Base-by-base conservation (phyloP, 352 stramenopile genomes). In the Pythium chondricola region DNA sequence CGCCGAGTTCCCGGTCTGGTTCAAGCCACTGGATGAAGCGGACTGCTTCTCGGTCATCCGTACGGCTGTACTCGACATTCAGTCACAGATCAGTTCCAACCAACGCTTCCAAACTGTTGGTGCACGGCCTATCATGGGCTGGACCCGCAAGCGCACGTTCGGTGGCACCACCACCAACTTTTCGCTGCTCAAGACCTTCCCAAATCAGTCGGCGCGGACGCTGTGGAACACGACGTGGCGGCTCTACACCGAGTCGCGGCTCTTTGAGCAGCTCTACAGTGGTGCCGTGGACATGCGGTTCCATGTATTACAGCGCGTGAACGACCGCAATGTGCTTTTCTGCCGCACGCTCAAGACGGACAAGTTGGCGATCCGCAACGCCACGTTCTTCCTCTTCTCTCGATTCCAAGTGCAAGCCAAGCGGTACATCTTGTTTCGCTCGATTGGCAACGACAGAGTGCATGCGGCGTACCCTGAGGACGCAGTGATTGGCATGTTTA, bases 301-400 rank as follows among this genome's bases (percentile, higher is more conserved):
- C 32, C 44, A 69, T 35, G 50, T 65, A 3, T 32, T 74, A 33
- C 65, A 74, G 50, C 56, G 61, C 39, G 50, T 74, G n/a, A 57
- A 67, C 50, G 58, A 33, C 26, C 44, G 61, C 53, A 57, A 63
- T 33, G 45, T 65, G 33, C 43, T 74, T 16, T 64, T 74, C 35
- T 58, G 52, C 22, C 61, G 65, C 4, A 58, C 55, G 16, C 51
- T 74, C 8, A 53, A 59, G 35, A 68, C 61, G 9, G 56, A 73
- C n/a, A 36, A 49, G 39, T 50, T 65, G 5, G 30, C 22, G 37
- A 21, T 52, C 8, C 65, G 53, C 10, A 60, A 59, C 20, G 38
- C 51, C 29, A 70, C 65, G 25, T 68, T 68, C 57, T 74, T 74
- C 42, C 57, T 70, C 20, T 52, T 70, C 42, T 57, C 61, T 31